These are phyloP conservation scores for Claviceps sp. DNA, from an alignment of 2,329 filamentous ascomycete genomes.

Conservation along the genomic window DNA sequence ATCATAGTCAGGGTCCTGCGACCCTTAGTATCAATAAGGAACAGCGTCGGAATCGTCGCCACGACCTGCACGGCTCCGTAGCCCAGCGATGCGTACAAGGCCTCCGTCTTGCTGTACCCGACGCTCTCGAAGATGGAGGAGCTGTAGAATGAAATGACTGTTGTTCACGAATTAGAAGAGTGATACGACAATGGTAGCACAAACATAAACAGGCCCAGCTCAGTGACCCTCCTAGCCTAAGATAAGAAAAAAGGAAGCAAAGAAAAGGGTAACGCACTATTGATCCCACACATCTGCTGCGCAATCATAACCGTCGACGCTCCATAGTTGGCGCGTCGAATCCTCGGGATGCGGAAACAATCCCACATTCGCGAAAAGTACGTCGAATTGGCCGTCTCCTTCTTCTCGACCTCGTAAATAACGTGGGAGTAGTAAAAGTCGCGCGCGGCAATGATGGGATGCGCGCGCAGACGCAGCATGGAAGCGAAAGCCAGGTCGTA, in stretches of 20 bases:
- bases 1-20: slow-evolving; percentile 14
- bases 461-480: slow-evolving; percentile 33
- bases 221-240: too few species aligned
- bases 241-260: background rate
- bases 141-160: slow-evolving; percentile 56
- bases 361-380: slow-evolving; percentile 29
- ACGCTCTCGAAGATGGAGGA: slow-evolving; percentile 44
- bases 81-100: slow-evolving; percentile 30
- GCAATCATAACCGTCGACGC: slow-evolving; percentile 68
- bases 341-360: slow-evolving; percentile 51
- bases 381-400: slow-evolving; percentile 13
- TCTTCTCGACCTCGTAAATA: slow-evolving; percentile 19
- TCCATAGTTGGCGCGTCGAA: slow-evolving; percentile 59
- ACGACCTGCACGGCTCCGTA: slow-evolving; percentile 34
- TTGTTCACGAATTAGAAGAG: too few species aligned
- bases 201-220: background rate
- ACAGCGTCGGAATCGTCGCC: slow-evolving; percentile 17
- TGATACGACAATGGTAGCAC: background rate
- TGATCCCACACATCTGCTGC: slow-evolving; percentile 45
- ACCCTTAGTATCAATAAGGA: slow-evolving; percentile 18
- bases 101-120: slow-evolving; percentile 35
- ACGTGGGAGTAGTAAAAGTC: slow-evolving; percentile 40
- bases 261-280: slow-evolving; percentile 8
- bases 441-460: slow-evolving; percentile 39
- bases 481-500: slow-evolving; percentile 42